phyloP scores from a whole-genome alignment of 2,329 filamentous ascomycete genomes.

The Xylaria sp. region DNA sequence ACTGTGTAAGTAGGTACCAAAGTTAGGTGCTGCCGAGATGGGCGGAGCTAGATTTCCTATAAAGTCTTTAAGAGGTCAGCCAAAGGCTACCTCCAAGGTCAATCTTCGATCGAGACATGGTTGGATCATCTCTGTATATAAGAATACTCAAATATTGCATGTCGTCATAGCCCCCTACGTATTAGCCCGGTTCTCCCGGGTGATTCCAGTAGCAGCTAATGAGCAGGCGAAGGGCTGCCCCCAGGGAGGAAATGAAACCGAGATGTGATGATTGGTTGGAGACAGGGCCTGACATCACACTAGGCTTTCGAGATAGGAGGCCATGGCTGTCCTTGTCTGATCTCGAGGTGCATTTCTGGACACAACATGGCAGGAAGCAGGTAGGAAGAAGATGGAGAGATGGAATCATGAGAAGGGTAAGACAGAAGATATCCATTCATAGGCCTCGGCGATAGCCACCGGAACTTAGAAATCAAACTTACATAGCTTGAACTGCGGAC shows the following conservation, averaged over 20 bases:
- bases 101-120: not conserved
- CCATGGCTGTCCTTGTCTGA: conserved; percentile 15
- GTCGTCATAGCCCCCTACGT: conserved; percentile 2
- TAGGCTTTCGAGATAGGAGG: conserved; percentile 10
- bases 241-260: conserved; percentile 8
- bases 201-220: conserved; percentile 6
- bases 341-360: conserved; percentile 1
- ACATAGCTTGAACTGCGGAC: too few relatives aligned
- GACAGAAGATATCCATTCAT: conserved; percentile 2
- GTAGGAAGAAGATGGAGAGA: not conserved
- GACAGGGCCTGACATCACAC: conserved; percentile 4
- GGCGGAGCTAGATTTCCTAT: not conserved
- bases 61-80: conserved; percentile 8
- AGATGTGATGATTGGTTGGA: conserved; percentile 16
- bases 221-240: conserved; percentile 8
- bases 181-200: not conserved
- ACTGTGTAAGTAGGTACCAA: not conserved
- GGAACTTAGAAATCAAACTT: too few relatives aligned
- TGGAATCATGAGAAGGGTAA: not conserved
- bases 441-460: not conserved
- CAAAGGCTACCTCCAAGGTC: conserved; percentile 9
- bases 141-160: not conserved
- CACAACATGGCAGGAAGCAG: too few relatives aligned
- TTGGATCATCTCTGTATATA: not conserved
- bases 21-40: not conserved